Conservation (phyloP, 2,329 filamentous ascomycete species). For the Hirsutella rhossiliensis region DNA sequence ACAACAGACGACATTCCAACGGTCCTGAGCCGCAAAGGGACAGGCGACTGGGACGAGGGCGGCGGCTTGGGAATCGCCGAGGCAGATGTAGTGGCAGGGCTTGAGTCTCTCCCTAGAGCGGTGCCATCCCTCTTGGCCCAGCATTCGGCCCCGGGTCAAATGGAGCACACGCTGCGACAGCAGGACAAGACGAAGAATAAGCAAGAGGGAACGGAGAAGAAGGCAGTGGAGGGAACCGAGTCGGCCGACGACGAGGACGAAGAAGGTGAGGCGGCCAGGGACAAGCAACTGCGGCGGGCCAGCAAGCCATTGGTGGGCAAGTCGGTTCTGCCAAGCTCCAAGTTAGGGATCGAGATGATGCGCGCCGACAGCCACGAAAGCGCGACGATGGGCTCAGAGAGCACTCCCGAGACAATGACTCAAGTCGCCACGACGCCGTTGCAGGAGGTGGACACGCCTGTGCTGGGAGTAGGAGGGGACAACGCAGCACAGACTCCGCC, state of each 20-base stretch:
- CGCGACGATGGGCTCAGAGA: conserved; percentile 41
- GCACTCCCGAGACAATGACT: conserved; percentile 37
- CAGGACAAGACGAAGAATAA: conserved; percentile 64
- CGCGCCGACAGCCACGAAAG: conserved; percentile 90
- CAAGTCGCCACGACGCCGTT: conserved; percentile 37
- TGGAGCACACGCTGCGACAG: conserved; percentile 47
- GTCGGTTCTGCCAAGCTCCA: conserved; percentile 60
- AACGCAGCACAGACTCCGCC: conserved; percentile 4
- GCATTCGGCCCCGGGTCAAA: conserved; percentile 51
- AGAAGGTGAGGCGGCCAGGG: conserved; percentile 51
- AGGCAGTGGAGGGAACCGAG: conserved; percentile 61
- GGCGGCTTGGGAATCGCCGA: conserved; percentile 71
- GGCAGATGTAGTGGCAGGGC: conserved; percentile 30
- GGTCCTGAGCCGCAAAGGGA: conserved; percentile 59
- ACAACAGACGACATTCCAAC: conserved; percentile 68
- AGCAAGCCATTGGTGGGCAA: conserved; percentile 30
- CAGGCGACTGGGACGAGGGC: conserved; percentile 67
- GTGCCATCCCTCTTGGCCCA: conserved; percentile 45
- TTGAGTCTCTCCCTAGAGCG: conserved; percentile 24
- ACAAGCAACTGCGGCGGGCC: conserved; percentile 34
- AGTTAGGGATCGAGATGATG: conserved; percentile 96
- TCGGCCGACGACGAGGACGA: conserved; percentile 94
- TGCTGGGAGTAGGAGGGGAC: conserved; percentile 10
- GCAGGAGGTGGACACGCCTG: conserved; percentile 23
- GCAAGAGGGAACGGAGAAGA: conserved; percentile 62